Percentiles rank a stretch among this genome's conserved stretches.
phyloP scores from a whole-genome alignment of 2,329 filamentous ascomycete genomes.

The Bipolaris victoriae region DNA sequence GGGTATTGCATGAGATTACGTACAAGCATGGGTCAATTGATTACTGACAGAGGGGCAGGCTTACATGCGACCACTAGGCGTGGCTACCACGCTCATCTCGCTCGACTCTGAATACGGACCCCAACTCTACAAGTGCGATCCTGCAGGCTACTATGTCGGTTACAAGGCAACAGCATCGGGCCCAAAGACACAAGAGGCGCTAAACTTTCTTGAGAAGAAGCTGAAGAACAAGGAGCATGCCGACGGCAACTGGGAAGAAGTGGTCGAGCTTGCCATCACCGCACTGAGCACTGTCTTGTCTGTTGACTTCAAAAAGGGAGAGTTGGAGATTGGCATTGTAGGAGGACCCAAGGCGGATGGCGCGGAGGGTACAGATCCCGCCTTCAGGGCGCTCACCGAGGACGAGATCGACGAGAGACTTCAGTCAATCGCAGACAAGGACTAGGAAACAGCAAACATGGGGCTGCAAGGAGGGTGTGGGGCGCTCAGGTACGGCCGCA shows the following conservation, averaged over 20 bases:
- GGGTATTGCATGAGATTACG: slow-evolving; percentile 62
- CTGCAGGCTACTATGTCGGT: slow-evolving; percentile 95
- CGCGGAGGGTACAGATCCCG: slow-evolving; percentile 76
- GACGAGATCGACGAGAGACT: slow-evolving; percentile 98
- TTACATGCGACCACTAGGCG: slow-evolving; percentile 97
- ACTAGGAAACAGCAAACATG: slow-evolving; percentile 62
- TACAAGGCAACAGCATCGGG: slow-evolving; percentile 98
- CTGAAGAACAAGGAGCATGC: slow-evolving; percentile 98
- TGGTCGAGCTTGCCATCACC: slow-evolving; percentile 94
- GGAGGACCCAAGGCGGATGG: slow-evolving; percentile 85
- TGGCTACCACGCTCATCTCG: slow-evolving; percentile 93
- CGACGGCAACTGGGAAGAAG: slow-evolving; percentile 93
- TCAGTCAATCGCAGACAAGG: slow-evolving; percentile 98
- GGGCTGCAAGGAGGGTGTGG: slow-evolving; percentile 29
- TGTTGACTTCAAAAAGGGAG: slow-evolving; percentile 99
- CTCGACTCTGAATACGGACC: slow-evolving; percentile 91
- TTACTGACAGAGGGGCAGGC: slow-evolving; percentile 63
- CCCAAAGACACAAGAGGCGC: slow-evolving; percentile 97
- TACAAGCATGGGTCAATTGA: not conserved
- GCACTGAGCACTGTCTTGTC: slow-evolving; percentile 95
- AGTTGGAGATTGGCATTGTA: slow-evolving; percentile 97
- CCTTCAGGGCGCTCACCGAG: slow-evolving; percentile 89
- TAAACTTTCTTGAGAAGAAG: slow-evolving; percentile 99
- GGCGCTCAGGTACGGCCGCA: slow-evolving; percentile 32
- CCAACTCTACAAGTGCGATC: slow-evolving; percentile 97